A percentile compares a stretch with the other conserved stretches of the same genome.
These are phyloP conservation scores for Diaporthe vexans DNA, from an alignment of 2,329 filamentous ascomycete genomes.

Conservation along the genomic window DNA sequence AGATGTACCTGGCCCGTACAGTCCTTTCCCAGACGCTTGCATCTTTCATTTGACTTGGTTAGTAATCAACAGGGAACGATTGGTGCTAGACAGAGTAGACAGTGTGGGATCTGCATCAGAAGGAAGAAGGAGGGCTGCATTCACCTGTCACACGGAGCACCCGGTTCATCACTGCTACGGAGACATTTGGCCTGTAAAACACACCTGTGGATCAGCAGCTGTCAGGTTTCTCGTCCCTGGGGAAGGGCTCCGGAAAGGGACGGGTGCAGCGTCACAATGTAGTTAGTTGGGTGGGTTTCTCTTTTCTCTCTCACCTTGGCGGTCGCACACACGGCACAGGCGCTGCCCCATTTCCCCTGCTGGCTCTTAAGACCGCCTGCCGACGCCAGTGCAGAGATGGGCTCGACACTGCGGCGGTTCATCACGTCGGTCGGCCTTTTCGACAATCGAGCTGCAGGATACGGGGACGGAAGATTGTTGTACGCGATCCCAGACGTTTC, in stretches of 20 bases:
- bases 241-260: no score
- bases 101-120: background rate
- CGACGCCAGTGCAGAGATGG: conserved; percentile 32
- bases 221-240: background rate
- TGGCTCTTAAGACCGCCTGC: conserved; percentile 5
- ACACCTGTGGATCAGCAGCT: background rate
- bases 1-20: conserved; percentile 63
- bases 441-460: background rate
- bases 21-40: conserved; percentile 62
- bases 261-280: no score
- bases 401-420: conserved; percentile 20
- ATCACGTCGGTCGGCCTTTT: conserved; percentile 22
- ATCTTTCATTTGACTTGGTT: conserved; percentile 50
- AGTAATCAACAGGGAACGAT: background rate
- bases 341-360: conserved; percentile 41
- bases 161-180: conserved; percentile 11
- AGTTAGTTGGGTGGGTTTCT: background rate
- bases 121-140: background rate
- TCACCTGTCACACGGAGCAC: conserved; percentile 49
- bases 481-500: background rate
- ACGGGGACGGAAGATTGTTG: no score
- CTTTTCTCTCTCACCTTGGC: conserved; percentile 38
- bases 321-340: conserved; percentile 38
- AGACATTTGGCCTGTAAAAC: conserved; percentile 38
- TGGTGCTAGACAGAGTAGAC: background rate